Evolutionary conservation across 2,329 filamentous ascomycete genomes (phyloP), one percentile per base, ranked within the genome.

Genomic region (Curvularia verruculosa): DNA sequence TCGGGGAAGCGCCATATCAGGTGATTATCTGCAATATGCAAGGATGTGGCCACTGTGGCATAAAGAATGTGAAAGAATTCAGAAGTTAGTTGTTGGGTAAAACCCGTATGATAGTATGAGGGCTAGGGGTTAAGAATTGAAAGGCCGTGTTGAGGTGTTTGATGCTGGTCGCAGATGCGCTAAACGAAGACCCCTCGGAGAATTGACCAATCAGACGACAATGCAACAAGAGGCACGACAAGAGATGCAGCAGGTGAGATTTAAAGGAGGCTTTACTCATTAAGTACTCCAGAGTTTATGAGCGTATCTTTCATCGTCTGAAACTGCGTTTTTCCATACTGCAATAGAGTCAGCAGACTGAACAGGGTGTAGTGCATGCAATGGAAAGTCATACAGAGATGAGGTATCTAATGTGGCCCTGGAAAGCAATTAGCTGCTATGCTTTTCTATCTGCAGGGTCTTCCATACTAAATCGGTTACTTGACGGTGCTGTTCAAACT

Each of bases 301-400:
- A 76, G 62, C 12, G 74, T 66, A 40, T 59, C 67, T 56, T 76
- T 79, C 79, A 83, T 81, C 13, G 75, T 74, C 59, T 83, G 80
- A 34, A 82, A 79, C 59, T 83, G 78, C 12, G 80, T 82, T 69
- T 81, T 82, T 13, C 81, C 81, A 18, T 74, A 79, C 75, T 80
- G 54, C 10, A 19, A 0, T 24, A 15, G 36, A 15, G 51, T 58
- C 34, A 60, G 60, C 54, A 31, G 53, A 28, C 3, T 29, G n/a
- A 12, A 3, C 12, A 41, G 8, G 3, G 21, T 19, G 43, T 18
- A 29, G 36, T 28, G 39, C 39, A 41, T 34, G 15, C 19, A n/a
- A 9, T 13, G 21, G 39, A 13, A 28, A 5, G 26, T 47, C 73
- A 56, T 70, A 80, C 78, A 7, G 80, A 81, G 19, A 81, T 77